Evolutionary conservation across 1,284 basidiomycete species (phyloP), one percentile per base, ranked within the genome.

Genomic region (Ustilago bromivora): DNA sequence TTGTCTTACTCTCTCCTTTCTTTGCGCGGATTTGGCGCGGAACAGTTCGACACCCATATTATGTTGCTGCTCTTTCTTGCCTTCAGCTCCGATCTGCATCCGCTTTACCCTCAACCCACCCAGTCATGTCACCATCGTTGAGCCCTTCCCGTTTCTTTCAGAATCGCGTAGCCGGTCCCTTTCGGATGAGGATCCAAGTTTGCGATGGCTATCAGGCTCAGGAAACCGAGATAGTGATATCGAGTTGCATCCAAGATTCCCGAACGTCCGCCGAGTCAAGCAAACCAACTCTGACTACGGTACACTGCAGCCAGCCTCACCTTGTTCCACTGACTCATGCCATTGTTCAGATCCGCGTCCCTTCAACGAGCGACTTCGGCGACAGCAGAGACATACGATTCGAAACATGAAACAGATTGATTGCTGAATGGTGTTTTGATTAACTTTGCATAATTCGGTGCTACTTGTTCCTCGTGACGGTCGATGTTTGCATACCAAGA

Each of bases 91-190:
- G n/a, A 19, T 46, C 43, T 6, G 43, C 43, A 46, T 17, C 11
- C 35, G 36, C 38, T 56, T 56, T 15, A 32, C 56, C 57, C 46
- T 58, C 57, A 43, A 49, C 57, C 57, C 57, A 58, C 57, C n/a
- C 34, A 34, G n/a, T 12, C 12, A 7, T 51, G 49, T 31, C 49
- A 32, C 28, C 49, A 8, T 51, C 41, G 12, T 38, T 32, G 23
- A 12, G 17, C 12, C 38, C 31, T 57, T 23, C 4, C 23, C 35
- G 5, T 19, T 23, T 36, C 35, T 15, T 38, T 23, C 28, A 23
- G 23, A 40, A 9, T 56, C 8, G 38, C 19, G 4, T 32, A 31
- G 49, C 23, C 49, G 32, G 49, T 13, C 3, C 49, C 17, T 31
- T 5, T 46, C 43, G 8, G n/a, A 5, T 46, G 11, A 15, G n/a